Base-by-base conservation (phyloP, 805 yeast species). In the Kazachstania africana region DNA sequence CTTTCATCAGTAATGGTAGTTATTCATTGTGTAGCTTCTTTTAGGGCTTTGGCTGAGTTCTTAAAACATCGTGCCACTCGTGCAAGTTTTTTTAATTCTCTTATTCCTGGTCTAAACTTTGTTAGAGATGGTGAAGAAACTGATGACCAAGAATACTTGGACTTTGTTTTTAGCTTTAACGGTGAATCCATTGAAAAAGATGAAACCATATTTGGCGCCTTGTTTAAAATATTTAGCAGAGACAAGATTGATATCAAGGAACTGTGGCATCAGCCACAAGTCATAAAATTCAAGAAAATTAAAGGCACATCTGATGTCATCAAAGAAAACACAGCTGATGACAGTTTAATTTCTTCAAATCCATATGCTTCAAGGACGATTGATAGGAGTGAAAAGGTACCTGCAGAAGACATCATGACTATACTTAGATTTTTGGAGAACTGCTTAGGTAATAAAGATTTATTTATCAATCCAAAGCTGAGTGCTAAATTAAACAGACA, bases 401-500 rank as follows among this genome's bases (percentile, higher is more conserved):
- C 43, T 9, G 39, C 58, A 0, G 37, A 51, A 17, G 46, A 46
- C 22, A 67, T 72, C 12, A 48, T 78, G 34, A 56, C 60, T 16
- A 44, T 78, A 6, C 52, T 79, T 34, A 72, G 63, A 36, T 50
- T 62, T 2, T 48, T 76, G 15, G 65, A 65, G 65, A 31, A 40
- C 44, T 31, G 33, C 48, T 10, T 39, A 37, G 23, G 26, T 12
- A 28, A 31, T 12, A 24, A 28, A 8, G 58, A 50, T n/a, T 46
- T 45, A 9, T 87, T 84, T 46, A 59, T 76, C 43, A 85, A 82
- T 49, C 73, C 83, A 56, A 85, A 85, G 46, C 53, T 88, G 13
- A 77, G 94, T 5, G 93, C 93, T 1, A 88, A 87, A 51, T 60
- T 91, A 33, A 78, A 80, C 35, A 63, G 93, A 29, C 96, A 87